A percentile compares a stretch with the other conserved stretches of the same genome.
These are phyloP conservation scores for Cordia subcordata DNA, from an alignment of 257 asterid genomes.

Conservation along the genomic window DNA sequence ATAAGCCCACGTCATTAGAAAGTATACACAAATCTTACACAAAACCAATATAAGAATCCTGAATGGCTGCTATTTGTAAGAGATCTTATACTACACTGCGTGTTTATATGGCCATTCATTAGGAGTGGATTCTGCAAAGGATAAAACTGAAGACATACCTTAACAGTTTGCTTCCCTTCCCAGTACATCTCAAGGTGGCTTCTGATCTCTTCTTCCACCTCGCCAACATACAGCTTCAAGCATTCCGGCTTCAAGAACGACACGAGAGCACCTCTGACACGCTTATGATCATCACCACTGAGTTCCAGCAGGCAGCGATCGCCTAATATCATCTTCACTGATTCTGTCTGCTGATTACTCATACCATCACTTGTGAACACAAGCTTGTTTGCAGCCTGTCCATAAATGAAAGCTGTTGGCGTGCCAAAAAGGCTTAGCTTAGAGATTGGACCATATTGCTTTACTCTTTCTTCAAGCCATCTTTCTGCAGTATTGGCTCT, in stretches of 20 bases:
- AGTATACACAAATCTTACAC: no score
- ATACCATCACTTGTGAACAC: conserved; percentile 46
- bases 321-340: conserved; percentile 53
- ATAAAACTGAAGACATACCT: conserved; percentile 20
- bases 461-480: conserved; percentile 51
- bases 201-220: conserved; percentile 53
- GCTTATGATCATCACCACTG: conserved; percentile 56
- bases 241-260: conserved; percentile 63
- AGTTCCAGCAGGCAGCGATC: conserved; percentile 56
- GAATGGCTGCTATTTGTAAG: no score
- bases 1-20: no score
- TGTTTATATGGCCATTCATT: not conserved
- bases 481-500: conserved; percentile 60
- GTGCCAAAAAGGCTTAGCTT: conserved; percentile 69
- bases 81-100: no score
- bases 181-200: conserved; percentile 46
- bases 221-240: conserved; percentile 54
- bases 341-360: conserved; percentile 49
- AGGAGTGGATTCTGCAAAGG: not conserved
- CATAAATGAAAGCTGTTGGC: conserved; percentile 58
- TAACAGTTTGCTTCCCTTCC: conserved; percentile 52
- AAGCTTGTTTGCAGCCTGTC: conserved; percentile 77
- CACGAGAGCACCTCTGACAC: conserved; percentile 51
- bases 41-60: no score
- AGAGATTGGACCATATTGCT: conserved; percentile 51